Conservation (phyloP, 352 stramenopile species). For the Thalassiosira ordinaria region DNA sequence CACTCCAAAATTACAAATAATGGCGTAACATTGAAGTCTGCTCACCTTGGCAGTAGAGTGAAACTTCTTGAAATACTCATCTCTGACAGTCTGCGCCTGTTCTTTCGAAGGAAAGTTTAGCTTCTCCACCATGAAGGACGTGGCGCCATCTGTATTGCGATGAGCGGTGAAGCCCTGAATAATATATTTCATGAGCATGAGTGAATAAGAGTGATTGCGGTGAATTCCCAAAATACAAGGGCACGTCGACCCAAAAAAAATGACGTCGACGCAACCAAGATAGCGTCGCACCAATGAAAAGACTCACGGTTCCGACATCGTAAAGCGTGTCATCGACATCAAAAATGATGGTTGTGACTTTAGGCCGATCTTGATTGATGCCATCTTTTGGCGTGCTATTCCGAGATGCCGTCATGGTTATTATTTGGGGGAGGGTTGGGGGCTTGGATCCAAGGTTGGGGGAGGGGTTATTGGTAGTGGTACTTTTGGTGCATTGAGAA, state of each 20-base stretch:
- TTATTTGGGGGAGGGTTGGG: background rate
- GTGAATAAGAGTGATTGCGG: too few relatives aligned
- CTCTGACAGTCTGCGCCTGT: slow-evolving; percentile 59
- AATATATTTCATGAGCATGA: background rate
- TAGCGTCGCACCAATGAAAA: background rate
- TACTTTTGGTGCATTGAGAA: too few relatives aligned
- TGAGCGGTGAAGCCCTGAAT: slow-evolving; percentile 73
- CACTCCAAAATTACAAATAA: too few relatives aligned
- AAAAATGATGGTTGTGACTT: slow-evolving; percentile 72
- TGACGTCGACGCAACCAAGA: background rate
- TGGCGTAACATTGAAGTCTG: too few relatives aligned
- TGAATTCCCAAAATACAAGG: too few relatives aligned
- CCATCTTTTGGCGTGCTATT: background rate
- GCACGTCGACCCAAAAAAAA: too few relatives aligned
- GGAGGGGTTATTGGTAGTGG: too few relatives aligned
- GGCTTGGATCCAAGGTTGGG: too few relatives aligned
- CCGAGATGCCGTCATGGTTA: background rate
- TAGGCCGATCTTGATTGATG: background rate
- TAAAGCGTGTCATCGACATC: slow-evolving; percentile 84
- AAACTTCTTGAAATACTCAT: slow-evolving; percentile 80
- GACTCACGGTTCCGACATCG: slow-evolving; percentile 64
- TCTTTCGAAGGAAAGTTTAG: slow-evolving; percentile 59
- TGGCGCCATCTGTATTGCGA: slow-evolving; percentile 68
- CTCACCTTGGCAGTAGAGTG: slow-evolving; percentile 74
- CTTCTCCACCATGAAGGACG: slow-evolving; percentile 76